A percentile compares a stretch with the other conserved stretches of the same genome.
These are phyloP conservation scores for Lentinus brumalis DNA, from an alignment of 768 basidiomycete species.

Conservation along the genomic window DNA sequence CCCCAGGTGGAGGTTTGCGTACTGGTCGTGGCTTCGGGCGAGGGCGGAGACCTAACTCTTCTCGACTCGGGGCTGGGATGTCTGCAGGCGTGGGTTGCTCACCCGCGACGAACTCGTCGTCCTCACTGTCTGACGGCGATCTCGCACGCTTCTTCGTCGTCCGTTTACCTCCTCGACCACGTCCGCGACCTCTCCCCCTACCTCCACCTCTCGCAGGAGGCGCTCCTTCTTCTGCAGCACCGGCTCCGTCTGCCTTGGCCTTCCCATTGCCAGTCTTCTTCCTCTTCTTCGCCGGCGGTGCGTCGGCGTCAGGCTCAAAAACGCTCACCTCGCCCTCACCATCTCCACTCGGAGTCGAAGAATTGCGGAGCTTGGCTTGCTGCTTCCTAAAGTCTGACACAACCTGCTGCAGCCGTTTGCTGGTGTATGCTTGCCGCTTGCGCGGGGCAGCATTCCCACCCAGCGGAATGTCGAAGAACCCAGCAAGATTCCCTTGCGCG, in stretches of 20 bases:
- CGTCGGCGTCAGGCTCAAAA: conserved; percentile 26
- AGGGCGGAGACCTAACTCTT: conserved; percentile 39
- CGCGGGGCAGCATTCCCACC: conserved; percentile 74
- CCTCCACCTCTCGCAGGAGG: neutral
- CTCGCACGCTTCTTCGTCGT: conserved; percentile 23
- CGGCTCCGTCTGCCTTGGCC: conserved; percentile 6
- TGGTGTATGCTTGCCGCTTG: conserved; percentile 78
- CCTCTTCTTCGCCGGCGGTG: conserved; percentile 35
- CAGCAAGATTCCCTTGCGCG: conserved; percentile 74
- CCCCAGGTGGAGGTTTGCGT: neutral
- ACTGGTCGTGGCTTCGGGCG: conserved; percentile 36
- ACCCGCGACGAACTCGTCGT: conserved; percentile 2
- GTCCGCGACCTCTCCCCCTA: conserved; percentile 6
- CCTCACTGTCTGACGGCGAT: conserved; percentile 21
- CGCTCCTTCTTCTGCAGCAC: conserved; percentile 3
- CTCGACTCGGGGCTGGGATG: conserved; percentile 21
- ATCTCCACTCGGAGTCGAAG: conserved; percentile 1
- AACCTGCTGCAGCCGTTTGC: conserved; percentile 85
- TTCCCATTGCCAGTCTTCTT: conserved; percentile 22
- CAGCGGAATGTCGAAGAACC: conserved; percentile 71
- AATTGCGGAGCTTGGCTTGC: conserved; percentile 30
- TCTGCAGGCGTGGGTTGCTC: conserved; percentile 23
- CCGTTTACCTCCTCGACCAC: conserved; percentile 14
- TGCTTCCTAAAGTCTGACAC: conserved; percentile 77
- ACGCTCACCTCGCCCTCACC: conserved; percentile 29